Evolutionary conservation across 1,139 yeast species (phyloP), one percentile per base, ranked within the genome.

Genomic region (Yamadazyma siamensis): DNA sequence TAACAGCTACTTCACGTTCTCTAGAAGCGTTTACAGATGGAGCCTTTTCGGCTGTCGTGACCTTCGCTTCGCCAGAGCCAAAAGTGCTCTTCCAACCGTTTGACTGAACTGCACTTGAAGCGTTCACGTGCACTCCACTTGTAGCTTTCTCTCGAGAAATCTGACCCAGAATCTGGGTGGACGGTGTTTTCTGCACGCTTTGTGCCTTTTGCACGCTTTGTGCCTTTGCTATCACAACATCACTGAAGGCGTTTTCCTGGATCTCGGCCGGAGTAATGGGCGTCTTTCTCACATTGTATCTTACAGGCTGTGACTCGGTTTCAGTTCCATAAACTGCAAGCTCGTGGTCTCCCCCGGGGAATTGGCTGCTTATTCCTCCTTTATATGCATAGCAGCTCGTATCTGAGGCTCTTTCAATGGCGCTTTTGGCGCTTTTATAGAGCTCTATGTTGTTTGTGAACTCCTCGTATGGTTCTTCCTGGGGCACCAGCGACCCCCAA

Each of bases 281-380:
- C 11, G 57, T 49, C 38, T 57, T 65, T 29, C 51, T 56, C 22
- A 55, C 48, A 25, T 56, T 53, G 38, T 56, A 61, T 28, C 43
- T 49, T 0, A 71, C 70, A 2, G 78, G 77, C 9, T 45, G 52
- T 0, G 44, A 29, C 38, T 66, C 70, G 1, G 75, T 58, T 11
- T 48, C 41, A 0, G 77, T 69, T 4, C 60, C 66, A 21, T 54
- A 41, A 0, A 71, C 76, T 0, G 73, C 61, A 23, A 71, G 40
- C 31, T 65, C 69, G 18, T 50, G 41, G 16, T 51, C 56, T 29
- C 48, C 35, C 7, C 53, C 47, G 12, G 40, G 26, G 16, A 41
- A 44, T 22, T 42, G 47, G 15, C 46, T 43, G 23, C 41, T 42
- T 5, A 38, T 28, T 1, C 53, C 43, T 14, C 52, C 56, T 33